Conservation (phyloP, 305 asterid genomes). For the Salvia sclarea region DNA sequence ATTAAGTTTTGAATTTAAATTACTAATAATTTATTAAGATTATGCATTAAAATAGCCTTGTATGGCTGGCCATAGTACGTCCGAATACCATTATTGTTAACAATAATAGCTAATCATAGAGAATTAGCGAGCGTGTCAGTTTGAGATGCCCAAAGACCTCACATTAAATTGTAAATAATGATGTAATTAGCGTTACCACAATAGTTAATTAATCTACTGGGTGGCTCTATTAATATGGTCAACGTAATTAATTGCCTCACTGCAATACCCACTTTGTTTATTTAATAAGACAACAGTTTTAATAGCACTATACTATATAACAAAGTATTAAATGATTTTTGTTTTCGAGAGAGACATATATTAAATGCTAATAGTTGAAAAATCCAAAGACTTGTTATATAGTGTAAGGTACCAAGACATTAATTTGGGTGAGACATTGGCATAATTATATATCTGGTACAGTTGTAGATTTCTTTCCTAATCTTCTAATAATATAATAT, state of each 20-base stretch:
- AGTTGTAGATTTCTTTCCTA: neutral
- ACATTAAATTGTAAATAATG: neutral
- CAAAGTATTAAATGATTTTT: neutral
- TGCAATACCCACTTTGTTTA: neutral
- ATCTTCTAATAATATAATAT: neutral
- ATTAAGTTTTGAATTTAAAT: too few species aligned
- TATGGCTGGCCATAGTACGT: too few species aligned
- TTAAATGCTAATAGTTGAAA: conserved; percentile 1
- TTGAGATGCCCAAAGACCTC: neutral
- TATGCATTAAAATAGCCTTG: too few species aligned
- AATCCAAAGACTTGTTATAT: neutral
- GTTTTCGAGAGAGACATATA: neutral
- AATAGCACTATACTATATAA: neutral
- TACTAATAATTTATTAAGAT: too few species aligned
- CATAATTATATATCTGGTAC: neutral
- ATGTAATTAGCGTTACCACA: neutral
- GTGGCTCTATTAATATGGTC: neutral
- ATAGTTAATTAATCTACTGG: neutral
- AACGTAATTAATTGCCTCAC: neutral
- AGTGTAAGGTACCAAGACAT: conserved; percentile 5
- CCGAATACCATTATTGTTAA: too few species aligned
- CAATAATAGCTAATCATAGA: neutral
- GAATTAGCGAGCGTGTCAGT: neutral
- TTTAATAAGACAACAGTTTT: neutral
- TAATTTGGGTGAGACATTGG: conserved; percentile 1